Base-by-base conservation (phyloP, 768 basidiomycete species). In the Lactarius vividus region DNA sequence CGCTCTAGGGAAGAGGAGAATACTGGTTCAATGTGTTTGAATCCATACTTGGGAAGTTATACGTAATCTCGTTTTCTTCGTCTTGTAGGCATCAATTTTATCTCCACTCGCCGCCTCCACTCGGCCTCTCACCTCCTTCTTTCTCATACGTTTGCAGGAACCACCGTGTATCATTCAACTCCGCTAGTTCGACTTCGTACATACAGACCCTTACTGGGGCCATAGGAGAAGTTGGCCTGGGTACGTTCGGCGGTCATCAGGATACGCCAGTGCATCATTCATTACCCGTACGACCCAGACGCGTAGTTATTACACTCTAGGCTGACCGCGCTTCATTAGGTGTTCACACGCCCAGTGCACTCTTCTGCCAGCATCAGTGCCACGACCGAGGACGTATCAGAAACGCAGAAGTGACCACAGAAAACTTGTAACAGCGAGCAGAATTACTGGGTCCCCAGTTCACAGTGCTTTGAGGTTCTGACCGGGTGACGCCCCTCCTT, bases 41-140 rank as follows among this genome's bases (percentile, higher is more conserved):
- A 39, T 46, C 61, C 23, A 13, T 39, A 26, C 18, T 62, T 20
- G 61, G 61, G 23, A 62, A 62, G 52, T 39, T 56, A 35, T 62
- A 62, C 40, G 61, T 62, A 16, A 62, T 62, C 10, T 62, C 61
- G 20, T 62, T 35, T 56, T 62, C 61, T 37, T 56, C 28, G 56
- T 37, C 23, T 39, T 62, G 61, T 54, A 11, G 0, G 61, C 55
- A 33, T 28, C 26, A 4, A 46, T 13, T 49, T 26, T 23, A 23
- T 49, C 11, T 46, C 3, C 10, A n/a, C n/a, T n/a, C n/a, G n/a
- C n/a, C n/a, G n/a, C n/a, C n/a, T n/a, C n/a, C n/a, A 46, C 44
- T 23, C 18, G 20, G 8, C 42, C 44, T n/a, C 42, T n/a, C n/a
- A 11, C 2, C 23, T 11, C 10, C 11, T 49, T 1, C 23, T 23